These are phyloP conservation scores for Prunus kanzakura DNA, from an alignment of 306 rosid genomes.

Conservation along the genomic window DNA sequence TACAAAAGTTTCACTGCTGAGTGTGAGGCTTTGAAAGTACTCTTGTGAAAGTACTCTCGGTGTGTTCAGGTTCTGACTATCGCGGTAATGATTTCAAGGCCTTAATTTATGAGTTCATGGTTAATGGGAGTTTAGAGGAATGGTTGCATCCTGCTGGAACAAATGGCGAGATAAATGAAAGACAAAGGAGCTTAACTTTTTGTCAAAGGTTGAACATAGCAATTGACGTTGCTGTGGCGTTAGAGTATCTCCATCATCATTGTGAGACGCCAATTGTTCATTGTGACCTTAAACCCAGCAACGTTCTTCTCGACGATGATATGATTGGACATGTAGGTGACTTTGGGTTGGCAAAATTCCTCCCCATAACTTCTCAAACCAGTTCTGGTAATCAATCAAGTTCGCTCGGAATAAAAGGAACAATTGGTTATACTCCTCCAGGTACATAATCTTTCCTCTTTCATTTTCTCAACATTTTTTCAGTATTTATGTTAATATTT, in stretches of 20 bases:
- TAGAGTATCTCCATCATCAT: constrained; percentile 34
- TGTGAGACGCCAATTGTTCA: constrained; percentile 28
- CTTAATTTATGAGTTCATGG: constrained; percentile 37
- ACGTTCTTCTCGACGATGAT: constrained; percentile 23
- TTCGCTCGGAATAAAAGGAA: background rate
- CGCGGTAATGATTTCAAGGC: constrained; percentile 33
- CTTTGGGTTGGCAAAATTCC: constrained; percentile 30
- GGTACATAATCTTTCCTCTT: background rate
- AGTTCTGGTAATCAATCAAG: background rate
- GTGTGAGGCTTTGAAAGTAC: constrained; percentile 33
- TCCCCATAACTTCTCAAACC: background rate
- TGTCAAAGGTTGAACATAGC: constrained; percentile 25
- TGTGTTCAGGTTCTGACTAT: constrained; percentile 20
- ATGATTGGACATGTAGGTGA: constrained; percentile 38
- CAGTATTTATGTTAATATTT: too few species aligned
- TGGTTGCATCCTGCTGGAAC: constrained; percentile 29
- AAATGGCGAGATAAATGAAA: background rate
- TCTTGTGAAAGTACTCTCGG: constrained; percentile 38
- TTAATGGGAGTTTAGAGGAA: constrained; percentile 27
- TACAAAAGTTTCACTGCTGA: constrained; percentile 38
- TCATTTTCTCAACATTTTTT: too few species aligned
- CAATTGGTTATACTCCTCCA: constrained; percentile 35
- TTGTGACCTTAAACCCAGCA: constrained; percentile 32
- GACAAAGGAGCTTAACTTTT: constrained; percentile 13
- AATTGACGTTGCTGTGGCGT: constrained; percentile 34